These are phyloP conservation scores for Xylaria sp. DNA, from an alignment of 2,329 filamentous ascomycete species.

Conservation along the genomic window DNA sequence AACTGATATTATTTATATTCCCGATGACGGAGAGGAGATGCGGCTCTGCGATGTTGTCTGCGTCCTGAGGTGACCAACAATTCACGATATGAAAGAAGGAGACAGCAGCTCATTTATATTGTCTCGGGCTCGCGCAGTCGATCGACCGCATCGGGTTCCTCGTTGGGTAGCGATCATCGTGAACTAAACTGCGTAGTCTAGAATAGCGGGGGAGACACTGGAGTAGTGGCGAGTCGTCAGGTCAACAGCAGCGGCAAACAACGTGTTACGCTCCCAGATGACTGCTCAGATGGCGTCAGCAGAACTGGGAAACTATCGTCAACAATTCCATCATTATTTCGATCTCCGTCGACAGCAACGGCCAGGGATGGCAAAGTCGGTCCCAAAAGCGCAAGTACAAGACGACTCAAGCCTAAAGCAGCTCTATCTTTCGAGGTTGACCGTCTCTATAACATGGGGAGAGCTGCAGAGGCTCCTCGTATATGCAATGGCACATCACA, in stretches of 20 bases:
- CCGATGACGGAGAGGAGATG: constrained; percentile 22
- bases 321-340: constrained; percentile 6
- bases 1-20: background rate
- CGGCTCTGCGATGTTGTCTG: constrained; percentile 4
- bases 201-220: constrained; percentile 12
- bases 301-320: constrained; percentile 1
- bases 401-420: constrained; percentile 21
- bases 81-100: constrained; percentile 12
- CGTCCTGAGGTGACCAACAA: background rate
- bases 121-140: constrained; percentile 5
- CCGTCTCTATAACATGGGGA: constrained; percentile 7
- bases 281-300: constrained; percentile 24
- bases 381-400: constrained; percentile 31
- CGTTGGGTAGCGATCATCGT: constrained; percentile 33
- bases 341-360: constrained; percentile 7
- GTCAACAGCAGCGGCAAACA: constrained; percentile 7
- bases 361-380: constrained; percentile 1
- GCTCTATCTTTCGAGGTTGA: constrained; percentile 7
- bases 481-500: constrained; percentile 47
- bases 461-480: constrained; percentile 40
- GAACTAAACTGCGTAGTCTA: constrained; percentile 14
- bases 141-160: background rate
- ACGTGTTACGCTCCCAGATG: constrained; percentile 1
- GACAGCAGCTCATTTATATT: constrained; percentile 28
- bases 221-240: constrained; percentile 10